These are phyloP conservation scores for Acacia crassicarpa DNA, from an alignment of 306 rosid species.

Conservation along the genomic window DNA sequence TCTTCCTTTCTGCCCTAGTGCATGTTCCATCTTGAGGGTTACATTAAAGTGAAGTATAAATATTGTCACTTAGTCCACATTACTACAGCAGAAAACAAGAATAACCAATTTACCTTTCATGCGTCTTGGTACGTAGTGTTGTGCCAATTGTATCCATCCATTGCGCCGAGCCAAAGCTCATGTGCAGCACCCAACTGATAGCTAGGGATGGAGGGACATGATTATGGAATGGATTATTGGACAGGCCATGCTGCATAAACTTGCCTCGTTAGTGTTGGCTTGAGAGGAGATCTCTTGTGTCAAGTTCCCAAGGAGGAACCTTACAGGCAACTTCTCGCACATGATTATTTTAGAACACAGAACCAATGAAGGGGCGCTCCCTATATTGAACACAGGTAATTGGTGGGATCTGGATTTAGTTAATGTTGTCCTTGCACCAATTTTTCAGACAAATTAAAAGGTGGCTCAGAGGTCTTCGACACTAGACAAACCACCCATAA, in stretches of 20 bases:
- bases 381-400: conserved; percentile 32
- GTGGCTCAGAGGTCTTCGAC: conserved; percentile 22
- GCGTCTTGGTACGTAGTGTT: conserved; percentile 41
- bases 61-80: neutral
- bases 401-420: conserved; percentile 43
- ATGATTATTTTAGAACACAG: neutral
- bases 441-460: conserved; percentile 21
- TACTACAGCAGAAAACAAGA: neutral
- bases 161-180: neutral
- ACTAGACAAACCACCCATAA: conserved; percentile 2
- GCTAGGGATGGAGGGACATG: conserved; percentile 52
- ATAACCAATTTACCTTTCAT: neutral
- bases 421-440: conserved; percentile 19
- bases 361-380: neutral
- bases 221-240: conserved; percentile 44
- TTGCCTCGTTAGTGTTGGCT: conserved; percentile 51
- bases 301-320: conserved; percentile 50
- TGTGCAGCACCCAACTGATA: neutral
- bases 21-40: neutral
- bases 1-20: neutral
- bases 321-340: conserved; percentile 35
- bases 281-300: conserved; percentile 51
- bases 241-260: conserved; percentile 41
- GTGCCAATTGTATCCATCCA: conserved; percentile 58
- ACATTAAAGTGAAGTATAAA: neutral